Evolutionary conservation across 768 basidiomycete species (phyloP), one percentile per base, ranked within the genome.

Genomic region (Steccherinum ochraceum): DNA sequence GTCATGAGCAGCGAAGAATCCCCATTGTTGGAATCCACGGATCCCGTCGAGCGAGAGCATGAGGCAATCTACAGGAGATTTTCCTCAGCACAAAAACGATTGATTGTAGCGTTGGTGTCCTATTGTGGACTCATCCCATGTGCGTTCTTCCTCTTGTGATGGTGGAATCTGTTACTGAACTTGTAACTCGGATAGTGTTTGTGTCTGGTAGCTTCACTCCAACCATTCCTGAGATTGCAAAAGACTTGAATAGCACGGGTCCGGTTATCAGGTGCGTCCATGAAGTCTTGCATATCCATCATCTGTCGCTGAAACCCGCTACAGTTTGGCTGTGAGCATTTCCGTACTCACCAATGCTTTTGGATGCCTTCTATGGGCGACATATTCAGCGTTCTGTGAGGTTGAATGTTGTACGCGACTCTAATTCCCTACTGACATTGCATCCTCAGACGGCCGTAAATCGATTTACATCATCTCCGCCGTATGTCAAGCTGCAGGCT

Each of bases 171-270:
- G n/a, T n/a, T n/a, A n/a, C n/a, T n/a, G n/a, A n/a, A n/a, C n/a
- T n/a, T n/a, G n/a, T 35, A 24, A 12, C 18, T 30, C 21, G 19
- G 25, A 1, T 49, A 91, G 88, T 84, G 30, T 81, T 91, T 52
- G 79, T 85, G 0, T 69, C 78, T 5, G 83, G 79, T 0, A 78
- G 79, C 0, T 89, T 91, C 61, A 73, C 87, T 2, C 88, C 88
- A 0, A 80, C 81, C 0, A 84, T 91, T 50, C 86, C 87, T 0
- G 76, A 84, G 46, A 81, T 93, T 44, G 80, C 88, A 7, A 65
- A 63, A 23, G 87, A 92, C 52, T 64, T 92, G 7, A 45, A 76
- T 23, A 72, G 84, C 0, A 77, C 85, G 0, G 75, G 74, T 0
- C 57, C 76, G 13, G 64, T 83, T 12, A 73, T 89, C 47, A 85